Base-by-base conservation (phyloP, 73 alveolate genomes). In the Blepharisma japonicum region DNA sequence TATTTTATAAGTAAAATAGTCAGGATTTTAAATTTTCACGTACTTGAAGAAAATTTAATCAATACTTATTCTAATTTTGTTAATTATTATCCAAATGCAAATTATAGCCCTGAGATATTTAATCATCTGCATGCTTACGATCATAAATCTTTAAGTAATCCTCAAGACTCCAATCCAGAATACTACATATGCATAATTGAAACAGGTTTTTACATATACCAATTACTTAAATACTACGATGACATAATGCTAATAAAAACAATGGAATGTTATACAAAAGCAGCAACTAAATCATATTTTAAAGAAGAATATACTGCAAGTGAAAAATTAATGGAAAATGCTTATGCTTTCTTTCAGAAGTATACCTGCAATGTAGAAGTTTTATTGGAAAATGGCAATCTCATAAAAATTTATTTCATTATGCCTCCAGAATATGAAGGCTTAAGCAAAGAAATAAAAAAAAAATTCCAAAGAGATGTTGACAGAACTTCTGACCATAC, bases 181-280 rank as follows among this genome's bases (percentile, higher is more conserved):
- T 71, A 71, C 38, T 91, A 83, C 53, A 85, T 86, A 56, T 80
- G 79, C 25, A 92, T 92, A 32, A 71, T 92, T 72, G 98, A 92
- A 77, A 90, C 96, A 5, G 98, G 98, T 14, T 92, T 90, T 72
- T 83, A 80, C 74, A 83, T 92, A 6, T 92, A 90, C 68, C 85
- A 82, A 11, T 77, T 87, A 45, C 42, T 87, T 55, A 82, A 81
- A 49, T 89, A 81, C 80, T 89, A 83, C 83, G 81, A 54, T 14
- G 89, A 87, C 45, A 23, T 32, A 32, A 32, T 32, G 5, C 3
- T 32, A 32, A 32, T 32, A 3, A 32, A 32, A 32, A 32, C 42
- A 3, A 32, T 32, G 0, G 3, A 32, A 32, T 32, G 3, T 32
- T 1, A 32, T 32, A 32, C 42, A 32, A 32, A 32, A 32, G 42